A percentile compares a stretch with the other conserved stretches of the same genome.
phyloP scores from a whole-genome alignment of 495 filamentous ascomycete species.

The Penicillium fimorum region DNA sequence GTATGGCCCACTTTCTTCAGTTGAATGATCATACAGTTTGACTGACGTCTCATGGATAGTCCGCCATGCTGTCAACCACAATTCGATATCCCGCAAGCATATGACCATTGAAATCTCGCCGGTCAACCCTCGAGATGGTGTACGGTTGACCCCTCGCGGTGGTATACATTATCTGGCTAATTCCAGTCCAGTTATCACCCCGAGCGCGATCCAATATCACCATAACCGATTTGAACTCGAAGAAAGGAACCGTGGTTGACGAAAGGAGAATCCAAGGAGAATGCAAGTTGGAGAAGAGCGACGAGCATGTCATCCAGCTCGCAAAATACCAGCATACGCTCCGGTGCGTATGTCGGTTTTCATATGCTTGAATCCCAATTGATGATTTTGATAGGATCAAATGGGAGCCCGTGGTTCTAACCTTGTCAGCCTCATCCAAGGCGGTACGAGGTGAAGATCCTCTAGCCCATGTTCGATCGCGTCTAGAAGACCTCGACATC shows the following conservation, averaged over 20 bases:
- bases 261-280: constrained; percentile 62
- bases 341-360: constrained; percentile 33
- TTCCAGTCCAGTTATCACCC: constrained; percentile 40
- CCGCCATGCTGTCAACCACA: constrained; percentile 59
- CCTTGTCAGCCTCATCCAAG: constrained; percentile 77
- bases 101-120: constrained; percentile 69
- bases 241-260: constrained; percentile 76
- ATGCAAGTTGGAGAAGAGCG: constrained; percentile 48
- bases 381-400: constrained; percentile 55
- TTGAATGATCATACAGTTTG: constrained; percentile 14
- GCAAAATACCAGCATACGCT: constrained; percentile 59
- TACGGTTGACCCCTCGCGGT: constrained; percentile 37
- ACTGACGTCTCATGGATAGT: constrained; percentile 34
- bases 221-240: constrained; percentile 70
- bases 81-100: constrained; percentile 86
- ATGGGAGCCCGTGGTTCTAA: constrained; percentile 80
- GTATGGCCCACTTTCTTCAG: constrained; percentile 19
- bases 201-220: constrained; percentile 61
- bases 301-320: constrained; percentile 64
- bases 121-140: constrained; percentile 67
- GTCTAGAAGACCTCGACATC: constrained; percentile 79
- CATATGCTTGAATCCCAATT: background rate
- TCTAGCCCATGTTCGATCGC: constrained; percentile 55
- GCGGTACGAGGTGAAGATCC: constrained; percentile 69
- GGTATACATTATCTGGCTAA: constrained; percentile 16